These are phyloP conservation scores for Gracilaria caudata DNA, from an alignment of 23 red algal genomes.

Conservation along the genomic window DNA sequence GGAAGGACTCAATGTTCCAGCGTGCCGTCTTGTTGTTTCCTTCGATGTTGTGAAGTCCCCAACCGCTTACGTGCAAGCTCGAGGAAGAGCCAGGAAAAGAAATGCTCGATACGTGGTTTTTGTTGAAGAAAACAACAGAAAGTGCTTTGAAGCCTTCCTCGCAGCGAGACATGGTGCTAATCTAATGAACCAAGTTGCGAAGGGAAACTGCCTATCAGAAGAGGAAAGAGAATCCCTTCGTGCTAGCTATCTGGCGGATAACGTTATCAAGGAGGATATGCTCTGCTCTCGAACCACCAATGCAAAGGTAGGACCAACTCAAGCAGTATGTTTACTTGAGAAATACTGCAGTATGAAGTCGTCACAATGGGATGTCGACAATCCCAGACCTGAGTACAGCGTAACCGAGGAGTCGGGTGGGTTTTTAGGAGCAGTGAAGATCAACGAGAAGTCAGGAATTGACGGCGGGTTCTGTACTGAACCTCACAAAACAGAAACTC, in stretches of 20 bases:
- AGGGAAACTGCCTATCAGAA: not conserved
- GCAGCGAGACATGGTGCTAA: not conserved
- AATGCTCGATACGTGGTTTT: slow-evolving; percentile 53
- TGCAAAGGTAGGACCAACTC: slow-evolving; percentile 40
- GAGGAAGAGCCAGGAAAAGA: slow-evolving; percentile 50
- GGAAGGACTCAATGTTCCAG: slow-evolving; percentile 65
- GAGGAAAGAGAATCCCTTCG: not conserved
- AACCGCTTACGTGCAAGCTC: slow-evolving; percentile 47
- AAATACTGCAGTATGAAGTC: slow-evolving; percentile 46
- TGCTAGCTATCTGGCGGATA: slow-evolving; percentile 1
- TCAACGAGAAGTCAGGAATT: slow-evolving; percentile 30
- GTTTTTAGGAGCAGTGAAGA: slow-evolving; percentile 16
- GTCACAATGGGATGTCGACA: not conserved
- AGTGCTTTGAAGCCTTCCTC: slow-evolving; percentile 4
- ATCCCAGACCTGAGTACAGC: slow-evolving; percentile 10
- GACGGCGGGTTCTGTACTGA: slow-evolving; percentile 25
- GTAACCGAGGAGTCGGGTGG: not conserved
- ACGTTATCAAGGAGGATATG: slow-evolving; percentile 11
- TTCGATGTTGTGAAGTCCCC: slow-evolving; percentile 46
- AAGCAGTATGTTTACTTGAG: slow-evolving; percentile 45
- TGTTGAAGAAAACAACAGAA: not conserved
- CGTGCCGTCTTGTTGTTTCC: slow-evolving; percentile 54
- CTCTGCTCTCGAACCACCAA: slow-evolving; percentile 44
- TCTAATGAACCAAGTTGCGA: slow-evolving; percentile 21
- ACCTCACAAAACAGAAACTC: slow-evolving; percentile 31